Conservation (phyloP, 805 yeast genomes). For the Metschnikowia lochheadii region DNA sequence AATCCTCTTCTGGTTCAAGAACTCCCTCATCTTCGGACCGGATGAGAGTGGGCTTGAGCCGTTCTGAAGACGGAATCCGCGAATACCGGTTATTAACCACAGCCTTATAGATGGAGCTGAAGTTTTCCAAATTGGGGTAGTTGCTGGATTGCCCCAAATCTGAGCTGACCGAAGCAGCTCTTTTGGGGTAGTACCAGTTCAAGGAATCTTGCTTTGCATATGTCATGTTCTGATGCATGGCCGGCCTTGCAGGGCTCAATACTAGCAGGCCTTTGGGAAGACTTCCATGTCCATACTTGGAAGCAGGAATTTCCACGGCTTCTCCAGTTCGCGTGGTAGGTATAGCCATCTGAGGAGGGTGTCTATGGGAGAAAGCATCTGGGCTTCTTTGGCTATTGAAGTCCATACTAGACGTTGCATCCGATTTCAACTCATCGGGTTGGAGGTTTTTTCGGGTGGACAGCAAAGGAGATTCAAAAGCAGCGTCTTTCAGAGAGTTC, state of each 20-base stretch:
- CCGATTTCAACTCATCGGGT: constrained; percentile 1
- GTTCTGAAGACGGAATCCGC: constrained; percentile 10
- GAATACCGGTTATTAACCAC: constrained; percentile 14
- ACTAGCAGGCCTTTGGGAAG: not conserved
- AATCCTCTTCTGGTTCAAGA: constrained; percentile 16
- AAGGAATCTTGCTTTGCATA: constrained; percentile 3
- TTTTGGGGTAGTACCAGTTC: constrained; percentile 28
- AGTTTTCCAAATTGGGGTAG: constrained; percentile 24
- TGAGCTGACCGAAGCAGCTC: constrained; percentile 12
- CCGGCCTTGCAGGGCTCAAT: not conserved
- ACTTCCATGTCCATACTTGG: constrained; percentile 11
- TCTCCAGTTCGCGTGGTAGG: constrained; percentile 80
- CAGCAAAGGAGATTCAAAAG: constrained; percentile 15
- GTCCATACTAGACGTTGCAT: constrained; percentile 1
- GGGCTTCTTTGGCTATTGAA: constrained; percentile 12
- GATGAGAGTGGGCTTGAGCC: constrained; percentile 2
- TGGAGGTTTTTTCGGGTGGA: constrained; percentile 8
- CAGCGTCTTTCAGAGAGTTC: constrained; percentile 23
- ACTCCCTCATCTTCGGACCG: constrained; percentile 4
- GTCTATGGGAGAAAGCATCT: constrained; percentile 17
- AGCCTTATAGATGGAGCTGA: constrained; percentile 23
- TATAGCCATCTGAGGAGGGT: constrained; percentile 59
- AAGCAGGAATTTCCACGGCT: constrained; percentile 63
- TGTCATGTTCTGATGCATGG: constrained; percentile 1
- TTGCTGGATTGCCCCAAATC: constrained; percentile 7